phyloP scores from a whole-genome alignment of 1,139 yeast species.

The Yamadazyma spencermartinsiae region DNA sequence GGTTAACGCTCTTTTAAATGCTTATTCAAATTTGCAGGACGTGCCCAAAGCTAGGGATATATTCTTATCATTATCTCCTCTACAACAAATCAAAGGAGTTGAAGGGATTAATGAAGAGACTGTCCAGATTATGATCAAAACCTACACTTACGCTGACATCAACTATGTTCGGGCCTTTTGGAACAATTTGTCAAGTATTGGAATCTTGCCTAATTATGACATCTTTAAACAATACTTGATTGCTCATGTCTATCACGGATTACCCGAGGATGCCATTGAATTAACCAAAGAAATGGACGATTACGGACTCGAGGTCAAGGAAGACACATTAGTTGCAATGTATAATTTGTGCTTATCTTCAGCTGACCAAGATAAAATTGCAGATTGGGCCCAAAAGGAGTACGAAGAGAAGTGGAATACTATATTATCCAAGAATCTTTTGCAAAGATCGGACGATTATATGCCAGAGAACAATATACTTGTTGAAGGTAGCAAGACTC shows the following conservation, averaged over 20 bases:
- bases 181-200: constrained; percentile 57
- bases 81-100: constrained; percentile 50
- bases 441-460: constrained; percentile 39
- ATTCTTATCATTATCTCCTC: constrained; percentile 58
- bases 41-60: constrained; percentile 60
- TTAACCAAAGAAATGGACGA: constrained; percentile 52
- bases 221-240: constrained; percentile 65
- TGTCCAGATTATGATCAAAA: constrained; percentile 69
- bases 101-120: constrained; percentile 58
- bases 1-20: constrained; percentile 64
- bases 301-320: constrained; percentile 50
- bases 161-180: constrained; percentile 64
- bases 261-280: constrained; percentile 57
- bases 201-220: constrained; percentile 54
- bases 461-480: constrained; percentile 27
- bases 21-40: constrained; percentile 65
- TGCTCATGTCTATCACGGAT: constrained; percentile 74
- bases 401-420: constrained; percentile 51
- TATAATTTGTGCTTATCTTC: constrained; percentile 62
- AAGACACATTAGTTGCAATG: constrained; percentile 54
- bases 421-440: constrained; percentile 35
- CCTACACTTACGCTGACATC: constrained; percentile 60
- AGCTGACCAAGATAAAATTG: constrained; percentile 47
- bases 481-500: constrained; percentile 7
- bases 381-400: constrained; percentile 51